Evolutionary conservation across 1,284 basidiomycete genomes (phyloP).

Genomic region (Dichomitus squalens): DNA sequence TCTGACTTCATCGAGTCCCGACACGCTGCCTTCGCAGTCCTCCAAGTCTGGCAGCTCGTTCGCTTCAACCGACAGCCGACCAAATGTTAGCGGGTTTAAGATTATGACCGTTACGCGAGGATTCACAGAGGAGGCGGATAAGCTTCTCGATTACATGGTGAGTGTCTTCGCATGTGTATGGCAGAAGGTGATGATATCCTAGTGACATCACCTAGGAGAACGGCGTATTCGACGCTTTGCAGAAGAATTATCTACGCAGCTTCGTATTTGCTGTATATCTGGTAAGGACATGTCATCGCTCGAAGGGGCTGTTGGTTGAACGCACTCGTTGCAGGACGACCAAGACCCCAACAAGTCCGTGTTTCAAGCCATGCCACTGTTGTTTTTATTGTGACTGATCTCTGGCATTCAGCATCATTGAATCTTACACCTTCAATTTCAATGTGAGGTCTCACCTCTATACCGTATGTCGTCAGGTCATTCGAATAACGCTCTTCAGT

Average conservation of each 20-base stretch:
- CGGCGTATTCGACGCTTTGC: conserved; percentile 79
- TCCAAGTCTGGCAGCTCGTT: conserved; percentile 39
- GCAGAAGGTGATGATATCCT: not conserved
- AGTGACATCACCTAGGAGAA: conserved; percentile 54
- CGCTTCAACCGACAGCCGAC: conserved; percentile 31
- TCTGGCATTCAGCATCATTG: conserved; percentile 58
- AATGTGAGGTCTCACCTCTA: conserved; percentile 43
- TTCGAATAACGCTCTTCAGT: conserved; percentile 40
- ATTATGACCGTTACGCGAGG: conserved; percentile 75
- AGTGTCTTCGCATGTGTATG: conserved; percentile 22
- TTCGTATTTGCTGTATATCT: conserved; percentile 85
- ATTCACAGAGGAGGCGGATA: conserved; percentile 78
- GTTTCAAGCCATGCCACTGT: conserved; percentile 10
- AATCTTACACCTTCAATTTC: conserved; percentile 84
- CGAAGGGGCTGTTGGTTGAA: not conserved
- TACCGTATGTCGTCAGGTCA: not conserved
- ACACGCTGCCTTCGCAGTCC: conserved; percentile 39
- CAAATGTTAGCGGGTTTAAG: conserved; percentile 56
- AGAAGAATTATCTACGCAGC: conserved; percentile 74
- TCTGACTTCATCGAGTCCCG: conserved; percentile 52
- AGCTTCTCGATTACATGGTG: conserved; percentile 77
- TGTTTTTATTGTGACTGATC: not conserved
- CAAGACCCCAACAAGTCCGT: conserved; percentile 78
- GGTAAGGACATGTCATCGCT: conserved; percentile 39
- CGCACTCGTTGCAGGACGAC: conserved; percentile 52